Base-by-base conservation (phyloP, 169 alveolate species). In the Eimeria necatrix region DNA sequence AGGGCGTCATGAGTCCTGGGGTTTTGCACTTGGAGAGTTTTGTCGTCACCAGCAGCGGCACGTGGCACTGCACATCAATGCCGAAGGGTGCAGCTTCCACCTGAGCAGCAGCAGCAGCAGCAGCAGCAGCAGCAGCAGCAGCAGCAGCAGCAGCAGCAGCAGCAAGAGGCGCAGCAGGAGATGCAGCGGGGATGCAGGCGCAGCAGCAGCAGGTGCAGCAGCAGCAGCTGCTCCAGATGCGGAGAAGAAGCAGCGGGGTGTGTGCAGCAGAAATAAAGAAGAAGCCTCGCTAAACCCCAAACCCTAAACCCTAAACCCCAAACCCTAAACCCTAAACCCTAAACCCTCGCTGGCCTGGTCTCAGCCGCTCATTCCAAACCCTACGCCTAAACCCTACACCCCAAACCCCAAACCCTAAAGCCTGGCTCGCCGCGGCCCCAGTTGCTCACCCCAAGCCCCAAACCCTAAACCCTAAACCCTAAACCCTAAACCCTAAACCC, bases 31-130 rank as follows among this genome's bases (percentile, higher is more conserved):
- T 96, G 9, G 97, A 95, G 59, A 96, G 76, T 41, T 96, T 96
- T 12, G 97, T 95, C 49, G 95, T 93, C 61, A 96, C 97, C 78
- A 96, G 74, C 68, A 96, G 68, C 6, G 97, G 97, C 81, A 73
- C 94, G 53, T 96, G 97, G 83, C 97, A 96, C 64, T 96, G 97
- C n/a, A 96, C 94, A 5, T 49, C 52, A 14, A 93, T 61, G 26
- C 73, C 48, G 10, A 20, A 20, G 49, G 26, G 14, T 0, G 91
- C 61, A 4, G 52, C 93, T 20, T 93, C 93, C 53, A 48, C 80
- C 95, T 93, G n/a, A n/a, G n/a, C n/a, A n/a, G n/a, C n/a, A n/a
- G n/a, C n/a, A n/a, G n/a, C n/a, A n/a, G n/a, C 89, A 4, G 61
- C 26, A n/a, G 56, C 59, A 84, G 92, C 24, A 18, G 41, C 86